Evolutionary conservation across 257 asterid genomes (phyloP), one percentile per base, ranked within the genome.

Genomic region (Fraxinus anomala): DNA sequence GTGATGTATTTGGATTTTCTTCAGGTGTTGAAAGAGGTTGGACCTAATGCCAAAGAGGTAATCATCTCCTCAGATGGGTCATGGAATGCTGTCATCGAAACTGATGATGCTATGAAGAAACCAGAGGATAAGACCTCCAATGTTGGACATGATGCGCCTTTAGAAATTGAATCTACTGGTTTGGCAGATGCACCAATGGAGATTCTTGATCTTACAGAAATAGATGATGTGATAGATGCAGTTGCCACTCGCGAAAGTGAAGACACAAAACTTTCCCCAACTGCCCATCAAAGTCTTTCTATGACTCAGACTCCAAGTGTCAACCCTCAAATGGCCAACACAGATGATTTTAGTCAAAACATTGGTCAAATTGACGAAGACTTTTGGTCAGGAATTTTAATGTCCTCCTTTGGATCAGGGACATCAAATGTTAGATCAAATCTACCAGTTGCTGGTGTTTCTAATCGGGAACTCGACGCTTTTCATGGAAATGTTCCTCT

Each of bases 51-150:
- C 76, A 79, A 86, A 3, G 84, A 84, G 37, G 80, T 94, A 76
- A 78, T 85, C 34, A 70, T 94, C 82, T 87, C 97, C 47, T 77
- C 94, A 13, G 97, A 94, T 85, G 93, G 97, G 40, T 92, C 99
- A 34, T 94, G 97, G 97, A 87, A 81, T 68, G 88, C 92, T 39
- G 87, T 75, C 69, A 73, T 36, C 26, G 97, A 80, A 80, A 86
- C 78, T 70, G 87, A 90, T 28, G 92, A 89, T 68, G 70, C 78
- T 23, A 6, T 68, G 30, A 86, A 84, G 77, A 88, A 84, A 54
- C 74, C 85, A 70, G 88, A 71, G 19, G 85, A 85, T 72, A 82
- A 84, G 33, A 72, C 79, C 77, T 82, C 80, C 28, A 81, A 74
- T 30, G 30, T 42, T 16, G 84, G 80, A 10, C 75, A 75, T 51